A percentile compares a stretch with the other conserved stretches of the same genome.
Evolutionary conservation across 306 rosid species (phyloP).

Genomic region (Pyrus communis): DNA sequence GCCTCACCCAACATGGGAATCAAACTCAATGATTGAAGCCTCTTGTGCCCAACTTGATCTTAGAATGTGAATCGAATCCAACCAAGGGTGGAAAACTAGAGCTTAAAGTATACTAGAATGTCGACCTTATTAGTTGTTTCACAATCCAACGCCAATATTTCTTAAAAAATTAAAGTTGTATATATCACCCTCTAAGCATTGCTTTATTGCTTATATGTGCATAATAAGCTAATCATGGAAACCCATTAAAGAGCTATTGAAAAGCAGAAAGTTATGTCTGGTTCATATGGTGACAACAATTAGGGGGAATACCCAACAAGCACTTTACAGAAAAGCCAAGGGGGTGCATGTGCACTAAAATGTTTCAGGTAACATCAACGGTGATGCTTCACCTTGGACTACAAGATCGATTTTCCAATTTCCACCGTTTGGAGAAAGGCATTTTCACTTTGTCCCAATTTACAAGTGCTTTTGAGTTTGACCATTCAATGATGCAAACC

Average conservation of each 20-base stretch:
- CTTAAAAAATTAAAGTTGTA: neutral
- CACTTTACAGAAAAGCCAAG: neutral
- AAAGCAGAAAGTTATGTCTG: neutral
- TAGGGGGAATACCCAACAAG: neutral
- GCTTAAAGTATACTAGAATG: neutral
- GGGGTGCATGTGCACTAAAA: neutral
- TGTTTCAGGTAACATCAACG: neutral
- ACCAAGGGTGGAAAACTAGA: neutral
- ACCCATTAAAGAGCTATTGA: neutral
- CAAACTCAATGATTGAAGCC: neutral
- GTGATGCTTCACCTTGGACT: neutral
- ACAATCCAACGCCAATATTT: neutral
- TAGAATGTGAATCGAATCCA: neutral
- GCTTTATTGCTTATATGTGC: neutral
- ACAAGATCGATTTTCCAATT: neutral
- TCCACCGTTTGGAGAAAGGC: neutral
- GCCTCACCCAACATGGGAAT: neutral
- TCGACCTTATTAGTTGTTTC: neutral
- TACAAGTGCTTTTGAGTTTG: neutral
- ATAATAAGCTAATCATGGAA: neutral
- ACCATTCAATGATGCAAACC: neutral
- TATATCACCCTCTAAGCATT: too few species aligned
- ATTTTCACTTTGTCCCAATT: neutral
- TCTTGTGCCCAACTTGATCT: neutral
- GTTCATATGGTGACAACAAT: neutral